Evolutionary conservation across 2,329 filamentous ascomycete species (phyloP).

Genomic region (Aureobasidium sp.): DNA sequence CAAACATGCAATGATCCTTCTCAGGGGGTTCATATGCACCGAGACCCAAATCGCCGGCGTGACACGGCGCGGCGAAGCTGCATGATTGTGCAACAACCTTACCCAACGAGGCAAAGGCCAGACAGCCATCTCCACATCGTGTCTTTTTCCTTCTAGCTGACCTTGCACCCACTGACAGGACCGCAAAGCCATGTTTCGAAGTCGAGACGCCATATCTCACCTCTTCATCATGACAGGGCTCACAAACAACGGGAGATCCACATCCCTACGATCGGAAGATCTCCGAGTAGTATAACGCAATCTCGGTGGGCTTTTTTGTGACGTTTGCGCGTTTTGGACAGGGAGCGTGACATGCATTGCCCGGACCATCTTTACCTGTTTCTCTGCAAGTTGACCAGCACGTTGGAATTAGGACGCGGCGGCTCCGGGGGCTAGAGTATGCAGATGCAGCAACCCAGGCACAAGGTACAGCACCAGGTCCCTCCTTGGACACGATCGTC

Average conservation of each 20-base stretch:
- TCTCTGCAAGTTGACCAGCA: conserved; percentile 1
- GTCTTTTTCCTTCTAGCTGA: neutral
- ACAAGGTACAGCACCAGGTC: conserved; percentile 1
- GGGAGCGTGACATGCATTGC: conserved; percentile 4
- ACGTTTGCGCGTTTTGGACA: neutral
- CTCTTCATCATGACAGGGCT: conserved; percentile 1
- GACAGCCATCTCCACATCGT: conserved; percentile 9
- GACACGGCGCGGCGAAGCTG: conserved; percentile 10
- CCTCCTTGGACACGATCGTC: conserved; percentile 10
- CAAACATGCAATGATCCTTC: conserved; percentile 6
- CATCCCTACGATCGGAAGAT: neutral
- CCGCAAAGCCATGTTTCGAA: conserved; percentile 4
- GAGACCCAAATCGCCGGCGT: conserved; percentile 4
- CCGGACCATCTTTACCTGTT: conserved; percentile 2
- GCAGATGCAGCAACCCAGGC: conserved; percentile 13
- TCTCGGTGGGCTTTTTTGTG: neutral
- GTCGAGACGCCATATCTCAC: neutral
- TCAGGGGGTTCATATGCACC: conserved; percentile 6
- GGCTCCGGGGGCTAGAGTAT: conserved; percentile 9
- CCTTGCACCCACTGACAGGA: neutral
- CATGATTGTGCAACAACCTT: conserved; percentile 14
- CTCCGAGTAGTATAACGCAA: conserved; percentile 6
- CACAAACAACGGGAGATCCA: neutral
- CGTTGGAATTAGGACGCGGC: conserved; percentile 10
- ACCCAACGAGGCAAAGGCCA: conserved; percentile 5